A percentile compares a stretch with the other conserved stretches of the same genome.
phyloP scores from a whole-genome alignment of 768 basidiomycete species.

The Crepidotus variabilis region DNA sequence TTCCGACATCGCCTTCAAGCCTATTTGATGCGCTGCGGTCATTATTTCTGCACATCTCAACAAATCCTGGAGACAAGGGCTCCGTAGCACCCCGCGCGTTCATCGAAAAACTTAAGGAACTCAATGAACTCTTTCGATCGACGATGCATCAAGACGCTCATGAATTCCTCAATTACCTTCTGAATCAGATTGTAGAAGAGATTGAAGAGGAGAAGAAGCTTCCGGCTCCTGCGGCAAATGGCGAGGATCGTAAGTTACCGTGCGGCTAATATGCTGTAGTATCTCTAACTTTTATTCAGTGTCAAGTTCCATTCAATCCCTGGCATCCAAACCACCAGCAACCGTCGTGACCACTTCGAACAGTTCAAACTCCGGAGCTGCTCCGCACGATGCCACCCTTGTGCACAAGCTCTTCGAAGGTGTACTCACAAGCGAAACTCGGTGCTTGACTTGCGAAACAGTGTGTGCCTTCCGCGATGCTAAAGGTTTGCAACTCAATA shows the following conservation, averaged over 20 bases:
- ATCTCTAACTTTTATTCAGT: constrained; percentile 35
- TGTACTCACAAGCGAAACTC: constrained; percentile 91
- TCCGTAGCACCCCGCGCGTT: constrained; percentile 88
- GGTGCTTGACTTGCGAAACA: constrained; percentile 96
- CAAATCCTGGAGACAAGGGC: constrained; percentile 74
- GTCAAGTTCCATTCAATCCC: constrained; percentile 54
- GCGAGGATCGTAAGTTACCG: constrained; percentile 62
- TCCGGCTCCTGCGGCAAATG: constrained; percentile 31
- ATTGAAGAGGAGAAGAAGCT: constrained; percentile 69
- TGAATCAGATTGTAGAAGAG: constrained; percentile 93
- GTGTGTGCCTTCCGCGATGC: constrained; percentile 39
- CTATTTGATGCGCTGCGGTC: constrained; percentile 92
- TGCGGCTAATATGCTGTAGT: background rate
- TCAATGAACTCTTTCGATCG: constrained; percentile 87
- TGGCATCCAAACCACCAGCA: constrained; percentile 42
- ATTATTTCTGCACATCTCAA: constrained; percentile 82
- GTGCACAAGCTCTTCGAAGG: constrained; percentile 95
- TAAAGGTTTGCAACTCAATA: constrained; percentile 9
- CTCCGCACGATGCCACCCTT: constrained; percentile 61
- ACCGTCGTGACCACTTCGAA: constrained; percentile 35
- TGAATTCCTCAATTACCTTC: constrained; percentile 92
- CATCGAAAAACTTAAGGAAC: constrained; percentile 88
- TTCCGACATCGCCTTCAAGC: constrained; percentile 61
- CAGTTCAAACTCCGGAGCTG: constrained; percentile 42
- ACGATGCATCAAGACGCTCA: constrained; percentile 98